A percentile compares a stretch with the other conserved stretches of the same genome.
phyloP scores from a whole-genome alignment of 139 green algal species.

The Volvox reticuliferus region DNA sequence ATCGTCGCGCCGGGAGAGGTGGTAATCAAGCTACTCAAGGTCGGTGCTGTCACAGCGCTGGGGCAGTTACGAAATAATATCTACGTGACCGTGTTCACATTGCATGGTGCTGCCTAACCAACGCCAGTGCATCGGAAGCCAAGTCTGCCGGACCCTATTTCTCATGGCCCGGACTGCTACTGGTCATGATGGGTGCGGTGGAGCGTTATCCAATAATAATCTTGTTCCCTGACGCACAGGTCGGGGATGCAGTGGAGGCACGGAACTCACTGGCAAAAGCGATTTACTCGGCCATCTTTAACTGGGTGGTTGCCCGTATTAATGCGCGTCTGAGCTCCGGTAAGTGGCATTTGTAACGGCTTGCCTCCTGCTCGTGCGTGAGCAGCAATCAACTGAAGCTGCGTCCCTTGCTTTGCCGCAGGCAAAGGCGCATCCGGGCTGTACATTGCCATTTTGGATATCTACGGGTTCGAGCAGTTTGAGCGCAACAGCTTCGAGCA shows the following conservation, averaged over 20 bases:
- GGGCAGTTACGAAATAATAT: too few species aligned
- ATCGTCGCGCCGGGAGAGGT: slow-evolving; percentile 71
- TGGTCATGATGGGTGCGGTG: too few species aligned
- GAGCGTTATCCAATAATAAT: not conserved
- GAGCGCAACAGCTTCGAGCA: slow-evolving; percentile 93
- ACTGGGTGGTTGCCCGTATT: slow-evolving; percentile 80
- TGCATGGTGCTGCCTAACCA: not conserved
- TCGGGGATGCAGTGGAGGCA: slow-evolving; percentile 74
- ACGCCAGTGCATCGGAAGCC: too few species aligned
- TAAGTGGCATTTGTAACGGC: not conserved
- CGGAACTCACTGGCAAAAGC: slow-evolving; percentile 89
- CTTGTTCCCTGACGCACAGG: not conserved
- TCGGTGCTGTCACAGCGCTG: too few species aligned
- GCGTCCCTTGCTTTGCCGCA: not conserved
- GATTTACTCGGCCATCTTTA: slow-evolving; percentile 86
- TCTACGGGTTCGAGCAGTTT: slow-evolving; percentile 97
- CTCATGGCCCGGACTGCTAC: too few species aligned
- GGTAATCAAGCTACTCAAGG: slow-evolving; percentile 79
- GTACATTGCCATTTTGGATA: slow-evolving; percentile 91
- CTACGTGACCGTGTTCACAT: not conserved
- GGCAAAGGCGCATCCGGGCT: slow-evolving; percentile 53
- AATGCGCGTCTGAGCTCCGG: slow-evolving; percentile 76
- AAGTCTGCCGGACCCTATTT: too few species aligned
- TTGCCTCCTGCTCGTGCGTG: not conserved
- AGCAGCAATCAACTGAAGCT: too few species aligned